Evolutionary conservation across 768 basidiomycete species (phyloP).

Genomic region (Lactarius deliciosus): DNA sequence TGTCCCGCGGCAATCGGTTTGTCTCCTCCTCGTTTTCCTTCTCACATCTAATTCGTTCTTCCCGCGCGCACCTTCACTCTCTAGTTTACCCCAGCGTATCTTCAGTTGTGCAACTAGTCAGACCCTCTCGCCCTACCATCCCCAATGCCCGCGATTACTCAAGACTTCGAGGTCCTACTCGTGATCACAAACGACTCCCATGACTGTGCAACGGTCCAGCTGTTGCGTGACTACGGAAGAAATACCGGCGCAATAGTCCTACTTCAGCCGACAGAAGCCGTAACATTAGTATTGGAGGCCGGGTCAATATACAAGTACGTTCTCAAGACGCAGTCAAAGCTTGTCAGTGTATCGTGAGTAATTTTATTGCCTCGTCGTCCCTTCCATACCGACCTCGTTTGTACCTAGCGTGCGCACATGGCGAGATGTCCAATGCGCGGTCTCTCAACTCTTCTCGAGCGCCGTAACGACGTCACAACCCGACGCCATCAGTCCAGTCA

Average conservation of each 20-base stretch:
- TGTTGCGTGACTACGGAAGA: slow-evolving; percentile 62
- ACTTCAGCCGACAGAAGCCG: slow-evolving; percentile 59
- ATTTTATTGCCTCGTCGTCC: neutral
- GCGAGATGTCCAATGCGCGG: slow-evolving; percentile 59
- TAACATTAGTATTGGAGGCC: slow-evolving; percentile 68
- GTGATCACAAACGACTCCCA: slow-evolving; percentile 70
- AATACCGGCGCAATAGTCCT: slow-evolving; percentile 53
- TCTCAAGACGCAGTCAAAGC: slow-evolving; percentile 61
- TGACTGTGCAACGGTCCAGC: slow-evolving; percentile 62
- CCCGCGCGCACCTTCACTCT: slow-evolving; percentile 18
- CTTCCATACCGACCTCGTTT: neutral
- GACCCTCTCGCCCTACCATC: slow-evolving; percentile 44
- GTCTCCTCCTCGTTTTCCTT: slow-evolving; percentile 11
- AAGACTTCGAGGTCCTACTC: slow-evolving; percentile 64
- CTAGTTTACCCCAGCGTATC: slow-evolving; percentile 15
- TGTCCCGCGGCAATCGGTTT: slow-evolving; percentile 27
- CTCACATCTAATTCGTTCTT: slow-evolving; percentile 20
- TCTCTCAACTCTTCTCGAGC: slow-evolving; percentile 59
- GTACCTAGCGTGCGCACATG: slow-evolving; percentile 57
- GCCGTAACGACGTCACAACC: slow-evolving; percentile 35
- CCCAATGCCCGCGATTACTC: slow-evolving; percentile 58
- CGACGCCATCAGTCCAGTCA: slow-evolving; percentile 41
- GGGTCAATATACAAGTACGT: slow-evolving; percentile 69
- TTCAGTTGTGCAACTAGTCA: slow-evolving; percentile 22
- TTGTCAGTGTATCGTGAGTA: slow-evolving; percentile 68